These are phyloP conservation scores for Russula virescens DNA, from an alignment of 768 basidiomycete genomes.

Conservation along the genomic window DNA sequence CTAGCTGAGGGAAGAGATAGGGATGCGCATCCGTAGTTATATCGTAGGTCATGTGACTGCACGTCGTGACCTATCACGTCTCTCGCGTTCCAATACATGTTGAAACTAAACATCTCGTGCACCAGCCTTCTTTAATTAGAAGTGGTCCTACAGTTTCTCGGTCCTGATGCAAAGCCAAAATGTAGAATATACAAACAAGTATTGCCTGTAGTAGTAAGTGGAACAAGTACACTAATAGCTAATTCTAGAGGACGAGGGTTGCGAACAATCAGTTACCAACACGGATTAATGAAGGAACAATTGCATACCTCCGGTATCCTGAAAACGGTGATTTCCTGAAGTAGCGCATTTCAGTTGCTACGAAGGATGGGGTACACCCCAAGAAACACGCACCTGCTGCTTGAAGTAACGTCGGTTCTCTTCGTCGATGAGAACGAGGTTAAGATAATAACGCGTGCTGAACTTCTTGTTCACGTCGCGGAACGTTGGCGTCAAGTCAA, in stretches of 20 bases:
- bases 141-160: background rate
- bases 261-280: background rate
- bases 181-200: slow-evolving; percentile 12
- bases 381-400: slow-evolving; percentile 60
- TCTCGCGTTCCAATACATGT: too few relatives aligned
- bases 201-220: slow-evolving; percentile 7
- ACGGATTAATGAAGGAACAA: background rate
- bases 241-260: slow-evolving; percentile 6
- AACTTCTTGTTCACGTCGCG: slow-evolving; percentile 99
- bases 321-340: slow-evolving; percentile 81
- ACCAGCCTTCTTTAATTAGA: background rate
- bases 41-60: too few relatives aligned
- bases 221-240: slow-evolving; percentile 4
- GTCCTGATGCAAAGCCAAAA: background rate
- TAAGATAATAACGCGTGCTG: slow-evolving; percentile 93
- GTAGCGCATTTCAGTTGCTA: background rate
- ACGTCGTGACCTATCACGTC: too few relatives aligned
- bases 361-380: background rate
- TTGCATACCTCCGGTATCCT: slow-evolving; percentile 75
- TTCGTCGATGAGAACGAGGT: slow-evolving; percentile 95
- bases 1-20: too few relatives aligned
- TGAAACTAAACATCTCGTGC: background rate
- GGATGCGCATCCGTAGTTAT: too few relatives aligned
- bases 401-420: slow-evolving; percentile 98
- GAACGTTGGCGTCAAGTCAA: slow-evolving; percentile 98